Evolutionary conservation across 2,329 filamentous ascomycete species (phyloP).

Genomic region (Scedosporium minutisporum): DNA sequence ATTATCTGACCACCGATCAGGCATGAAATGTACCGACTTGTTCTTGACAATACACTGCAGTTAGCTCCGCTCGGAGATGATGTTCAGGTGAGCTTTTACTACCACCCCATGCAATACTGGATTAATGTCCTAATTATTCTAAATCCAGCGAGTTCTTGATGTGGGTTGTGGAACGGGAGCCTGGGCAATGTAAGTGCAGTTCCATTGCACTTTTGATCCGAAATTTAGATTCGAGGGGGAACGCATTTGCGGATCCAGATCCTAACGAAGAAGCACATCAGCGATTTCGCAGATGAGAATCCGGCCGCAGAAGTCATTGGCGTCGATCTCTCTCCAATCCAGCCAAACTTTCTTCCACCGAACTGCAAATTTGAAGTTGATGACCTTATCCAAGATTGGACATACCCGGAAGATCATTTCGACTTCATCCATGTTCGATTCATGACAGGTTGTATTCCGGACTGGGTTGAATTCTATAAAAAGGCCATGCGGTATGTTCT

Average conservation of each 20-base stretch:
- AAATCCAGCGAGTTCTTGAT: constrained; percentile 20
- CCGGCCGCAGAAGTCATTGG: constrained; percentile 38
- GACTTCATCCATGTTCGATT: constrained; percentile 51
- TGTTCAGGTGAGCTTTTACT: constrained; percentile 14
- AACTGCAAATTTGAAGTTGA: constrained; percentile 58
- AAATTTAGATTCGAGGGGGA: too few relatives aligned
- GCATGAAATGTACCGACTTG: constrained; percentile 17
- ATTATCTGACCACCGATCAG: constrained; percentile 7
- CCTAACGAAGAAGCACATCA: not conserved
- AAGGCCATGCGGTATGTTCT: constrained; percentile 31
- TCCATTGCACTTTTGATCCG: too few relatives aligned
- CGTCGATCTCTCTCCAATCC: constrained; percentile 48
- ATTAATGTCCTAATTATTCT: not conserved
- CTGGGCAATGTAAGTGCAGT: constrained; percentile 21
- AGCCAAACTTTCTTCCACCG: constrained; percentile 46
- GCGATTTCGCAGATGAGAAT: constrained; percentile 26
- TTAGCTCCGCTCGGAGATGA: constrained; percentile 21
- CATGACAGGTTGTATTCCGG: constrained; percentile 41
- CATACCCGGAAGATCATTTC: constrained; percentile 35
- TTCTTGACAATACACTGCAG: constrained; percentile 18
- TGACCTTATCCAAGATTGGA: constrained; percentile 44
- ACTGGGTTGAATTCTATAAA: constrained; percentile 40
- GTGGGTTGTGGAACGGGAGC: constrained; percentile 27
- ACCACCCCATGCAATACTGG: not conserved
- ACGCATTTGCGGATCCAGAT: too few relatives aligned